phyloP scores from a whole-genome alignment of 129 eudicot species.

The Rutidosis leptorrhynchoides region DNA sequence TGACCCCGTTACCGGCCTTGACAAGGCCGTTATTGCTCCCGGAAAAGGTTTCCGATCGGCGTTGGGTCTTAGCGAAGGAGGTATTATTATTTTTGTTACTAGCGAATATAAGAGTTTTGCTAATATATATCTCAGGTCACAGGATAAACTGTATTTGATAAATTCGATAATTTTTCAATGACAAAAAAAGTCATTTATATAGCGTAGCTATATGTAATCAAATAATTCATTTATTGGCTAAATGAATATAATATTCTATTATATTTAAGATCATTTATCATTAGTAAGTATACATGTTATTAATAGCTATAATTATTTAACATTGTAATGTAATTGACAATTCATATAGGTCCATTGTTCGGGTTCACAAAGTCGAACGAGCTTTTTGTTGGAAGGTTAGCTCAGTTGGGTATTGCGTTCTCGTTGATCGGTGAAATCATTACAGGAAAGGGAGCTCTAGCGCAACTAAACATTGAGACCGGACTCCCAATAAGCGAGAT shows the following conservation, averaged over 20 bases:
- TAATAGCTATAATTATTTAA: too few relatives aligned
- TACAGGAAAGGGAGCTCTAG: slow-evolving; percentile 92
- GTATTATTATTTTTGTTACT: slow-evolving; percentile 31
- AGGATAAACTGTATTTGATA: too few relatives aligned
- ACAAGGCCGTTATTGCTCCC: slow-evolving; percentile 80
- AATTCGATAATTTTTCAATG: too few relatives aligned
- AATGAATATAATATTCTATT: neutral
- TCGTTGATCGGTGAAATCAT: slow-evolving; percentile 92
- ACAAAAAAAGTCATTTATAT: too few relatives aligned
- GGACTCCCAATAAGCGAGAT: slow-evolving; percentile 86
- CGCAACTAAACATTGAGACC: slow-evolving; percentile 93
- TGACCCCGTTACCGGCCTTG: slow-evolving; percentile 72
- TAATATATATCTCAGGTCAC: too few relatives aligned
- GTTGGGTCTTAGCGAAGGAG: slow-evolving; percentile 88
- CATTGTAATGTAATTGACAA: neutral
- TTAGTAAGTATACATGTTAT: too few relatives aligned
- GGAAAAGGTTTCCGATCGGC: slow-evolving; percentile 76
- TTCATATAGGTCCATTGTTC: slow-evolving; percentile 70
- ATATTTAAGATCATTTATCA: too few relatives aligned
- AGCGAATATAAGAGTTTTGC: too few relatives aligned
- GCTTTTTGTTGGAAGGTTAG: slow-evolving; percentile 94
- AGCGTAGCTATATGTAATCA: too few relatives aligned
- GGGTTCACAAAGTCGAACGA: slow-evolving; percentile 98
- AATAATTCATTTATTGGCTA: too few relatives aligned
- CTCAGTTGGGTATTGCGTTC: slow-evolving; percentile 93